Evolutionary conservation across 2,329 filamentous ascomycete genomes (phyloP).

Genomic region (Trichoderma atrobrunneum): DNA sequence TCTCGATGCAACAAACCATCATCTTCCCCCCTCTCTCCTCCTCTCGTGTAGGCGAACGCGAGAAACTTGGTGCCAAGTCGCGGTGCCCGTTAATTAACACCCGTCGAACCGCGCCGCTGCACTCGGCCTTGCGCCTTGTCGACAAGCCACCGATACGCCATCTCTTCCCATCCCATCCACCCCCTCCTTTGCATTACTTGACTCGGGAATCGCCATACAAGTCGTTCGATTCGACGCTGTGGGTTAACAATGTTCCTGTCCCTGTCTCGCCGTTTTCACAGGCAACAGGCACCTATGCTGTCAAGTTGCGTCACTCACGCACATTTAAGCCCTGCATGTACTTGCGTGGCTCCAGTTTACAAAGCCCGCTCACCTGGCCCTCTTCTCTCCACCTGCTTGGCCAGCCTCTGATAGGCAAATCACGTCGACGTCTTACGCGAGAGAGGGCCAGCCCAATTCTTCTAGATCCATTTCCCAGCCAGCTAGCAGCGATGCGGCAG

Average conservation of each 20-base stretch:
- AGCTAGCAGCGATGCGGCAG: neutral
- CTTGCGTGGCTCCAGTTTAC: neutral
- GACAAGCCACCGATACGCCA: neutral
- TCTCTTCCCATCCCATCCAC: neutral
- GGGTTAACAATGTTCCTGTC: neutral
- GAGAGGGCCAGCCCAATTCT: constrained; percentile 2
- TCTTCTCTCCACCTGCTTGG: neutral
- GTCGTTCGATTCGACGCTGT: neutral
- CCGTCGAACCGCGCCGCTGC: neutral
- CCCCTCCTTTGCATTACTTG: neutral
- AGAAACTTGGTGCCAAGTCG: neutral
- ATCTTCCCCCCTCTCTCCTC: neutral
- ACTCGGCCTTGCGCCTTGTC: neutral
- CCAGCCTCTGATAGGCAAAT: neutral
- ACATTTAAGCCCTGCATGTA: neutral
- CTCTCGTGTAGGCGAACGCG: neutral
- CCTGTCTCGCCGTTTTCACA: neutral
- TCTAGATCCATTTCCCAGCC: constrained; percentile 2
- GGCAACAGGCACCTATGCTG: neutral
- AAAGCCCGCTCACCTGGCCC: neutral
- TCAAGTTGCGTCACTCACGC: neutral
- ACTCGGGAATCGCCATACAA: neutral
- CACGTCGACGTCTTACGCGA: constrained; percentile 6
- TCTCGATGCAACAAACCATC: neutral
- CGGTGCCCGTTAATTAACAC: neutral